A percentile compares a stretch with the other conserved stretches of the same genome.
phyloP scores from a whole-genome alignment of 2,329 filamentous ascomycete species.

The Phaeosphaeria sp. region DNA sequence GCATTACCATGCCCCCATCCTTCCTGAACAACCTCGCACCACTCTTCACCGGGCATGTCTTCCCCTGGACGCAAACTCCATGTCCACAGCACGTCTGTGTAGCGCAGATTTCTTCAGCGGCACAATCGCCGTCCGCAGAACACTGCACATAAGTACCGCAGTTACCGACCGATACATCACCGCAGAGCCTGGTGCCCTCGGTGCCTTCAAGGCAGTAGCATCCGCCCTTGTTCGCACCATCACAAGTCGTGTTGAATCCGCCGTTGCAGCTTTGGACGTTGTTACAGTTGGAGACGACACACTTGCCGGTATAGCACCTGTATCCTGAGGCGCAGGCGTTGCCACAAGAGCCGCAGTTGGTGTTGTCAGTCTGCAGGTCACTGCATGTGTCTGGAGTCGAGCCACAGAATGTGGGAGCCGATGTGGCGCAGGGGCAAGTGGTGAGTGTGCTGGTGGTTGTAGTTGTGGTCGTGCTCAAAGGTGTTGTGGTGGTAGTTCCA shows the following conservation, averaged over 20 bases:
- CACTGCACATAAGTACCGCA: not conserved
- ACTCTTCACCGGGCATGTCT: not conserved
- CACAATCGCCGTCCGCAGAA: not conserved
- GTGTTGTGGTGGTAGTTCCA: not conserved
- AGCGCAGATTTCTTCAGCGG: not conserved
- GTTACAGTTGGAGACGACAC: not conserved
- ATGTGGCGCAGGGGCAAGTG: not conserved
- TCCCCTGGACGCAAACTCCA: not conserved
- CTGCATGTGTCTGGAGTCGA: not conserved
- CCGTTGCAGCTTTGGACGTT: not conserved
- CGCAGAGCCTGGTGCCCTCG: not conserved
- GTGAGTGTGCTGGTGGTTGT: not conserved
- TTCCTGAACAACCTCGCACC: not conserved
- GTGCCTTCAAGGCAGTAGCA: not conserved
- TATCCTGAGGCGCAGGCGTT: not conserved
- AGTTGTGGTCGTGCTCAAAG: not conserved
- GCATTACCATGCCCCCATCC: not conserved
- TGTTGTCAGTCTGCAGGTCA: not conserved
- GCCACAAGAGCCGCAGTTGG: not conserved
- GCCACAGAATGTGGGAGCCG: not conserved
- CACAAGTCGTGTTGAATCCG: not conserved
- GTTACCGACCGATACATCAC: not conserved
- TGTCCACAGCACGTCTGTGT: not conserved
- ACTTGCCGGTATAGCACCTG: not conserved
- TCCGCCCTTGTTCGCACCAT: not conserved